Conservation (phyloP, 805 yeast species). For the Candida berthetii region DNA sequence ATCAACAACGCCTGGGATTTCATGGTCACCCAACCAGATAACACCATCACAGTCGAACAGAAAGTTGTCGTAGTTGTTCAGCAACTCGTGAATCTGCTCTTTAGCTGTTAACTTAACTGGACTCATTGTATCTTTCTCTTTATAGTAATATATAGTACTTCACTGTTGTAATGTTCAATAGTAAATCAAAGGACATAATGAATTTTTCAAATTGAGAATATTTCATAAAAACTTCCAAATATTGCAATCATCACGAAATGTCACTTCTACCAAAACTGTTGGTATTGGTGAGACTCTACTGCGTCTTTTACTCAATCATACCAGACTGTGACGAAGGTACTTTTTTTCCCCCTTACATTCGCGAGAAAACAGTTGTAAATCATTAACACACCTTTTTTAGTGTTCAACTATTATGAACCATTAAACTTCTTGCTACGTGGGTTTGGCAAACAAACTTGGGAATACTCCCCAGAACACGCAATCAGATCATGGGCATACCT, state of each 20-base stretch:
- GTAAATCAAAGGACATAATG: too few species aligned
- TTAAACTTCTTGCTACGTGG: constrained; percentile 69
- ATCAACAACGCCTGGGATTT: constrained; percentile 77
- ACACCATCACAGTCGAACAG: constrained; percentile 98
- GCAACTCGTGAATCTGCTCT: constrained; percentile 44
- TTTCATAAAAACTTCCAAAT: too few species aligned
- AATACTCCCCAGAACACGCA: constrained; percentile 84
- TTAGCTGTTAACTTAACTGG: constrained; percentile 41
- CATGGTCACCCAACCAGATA: constrained; percentile 82
- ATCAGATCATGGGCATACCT: constrained; percentile 83
- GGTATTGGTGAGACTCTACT: constrained; percentile 24
- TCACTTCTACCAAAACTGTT: constrained; percentile 7
- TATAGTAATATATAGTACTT: background rate
- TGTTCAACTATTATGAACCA: constrained; percentile 93
- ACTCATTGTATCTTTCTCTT: background rate
- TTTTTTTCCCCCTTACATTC: background rate
- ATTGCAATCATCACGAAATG: background rate
- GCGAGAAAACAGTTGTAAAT: background rate
- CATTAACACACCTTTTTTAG: constrained; percentile 13
- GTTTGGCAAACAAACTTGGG: constrained; percentile 95
- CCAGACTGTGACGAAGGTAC: constrained; percentile 85
- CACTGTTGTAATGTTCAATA: too few species aligned
- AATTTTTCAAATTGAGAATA: too few species aligned
- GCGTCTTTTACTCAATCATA: constrained; percentile 56
- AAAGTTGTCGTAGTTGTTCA: constrained; percentile 73